phyloP scores from a whole-genome alignment of 2,329 filamentous ascomycete genomes.

The Talaromyces piceae region DNA sequence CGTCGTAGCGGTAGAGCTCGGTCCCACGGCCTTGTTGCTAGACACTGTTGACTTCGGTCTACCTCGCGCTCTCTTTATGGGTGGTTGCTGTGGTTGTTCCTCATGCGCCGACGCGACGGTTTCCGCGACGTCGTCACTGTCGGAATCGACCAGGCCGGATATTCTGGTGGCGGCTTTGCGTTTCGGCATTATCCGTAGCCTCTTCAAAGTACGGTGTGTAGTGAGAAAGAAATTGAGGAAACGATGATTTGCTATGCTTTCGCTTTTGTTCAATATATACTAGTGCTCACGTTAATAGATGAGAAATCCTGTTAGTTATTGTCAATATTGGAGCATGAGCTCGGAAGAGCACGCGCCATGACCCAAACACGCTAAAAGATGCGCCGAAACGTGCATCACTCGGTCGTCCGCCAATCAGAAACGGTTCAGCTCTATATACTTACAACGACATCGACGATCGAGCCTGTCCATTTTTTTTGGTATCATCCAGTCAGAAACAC shows the following conservation, averaged over 20 bases:
- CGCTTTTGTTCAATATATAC: slow-evolving; percentile 1
- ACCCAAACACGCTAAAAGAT: not conserved
- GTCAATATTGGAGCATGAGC: not conserved
- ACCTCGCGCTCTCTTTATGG: slow-evolving; percentile 31
- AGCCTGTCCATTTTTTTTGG: too few species aligned
- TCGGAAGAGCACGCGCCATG: slow-evolving; percentile 4
- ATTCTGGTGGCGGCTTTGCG: slow-evolving; percentile 36
- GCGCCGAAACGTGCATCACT: not conserved
- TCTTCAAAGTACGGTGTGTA: not conserved
- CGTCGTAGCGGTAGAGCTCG: slow-evolving; percentile 21
- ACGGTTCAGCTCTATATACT: too few species aligned
- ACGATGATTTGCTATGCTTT: not conserved
- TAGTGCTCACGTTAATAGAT: not conserved
- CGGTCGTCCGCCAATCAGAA: not conserved
- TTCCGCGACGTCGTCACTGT: slow-evolving; percentile 30
- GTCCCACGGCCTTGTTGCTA: slow-evolving; percentile 36
- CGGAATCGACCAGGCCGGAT: slow-evolving; percentile 41
- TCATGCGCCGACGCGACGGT: slow-evolving; percentile 22
- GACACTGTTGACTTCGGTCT: slow-evolving; percentile 35
- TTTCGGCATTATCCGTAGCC: slow-evolving; percentile 27
- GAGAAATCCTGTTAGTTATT: too few species aligned
- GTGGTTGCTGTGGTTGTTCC: slow-evolving; percentile 22
- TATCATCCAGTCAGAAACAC: too few species aligned
- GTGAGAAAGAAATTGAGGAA: too few species aligned
- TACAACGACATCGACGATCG: too few species aligned